Evolutionary conservation across 1,284 basidiomycete species (phyloP), one percentile per base, ranked within the genome.

Genomic region (Malassezia japonica): DNA sequence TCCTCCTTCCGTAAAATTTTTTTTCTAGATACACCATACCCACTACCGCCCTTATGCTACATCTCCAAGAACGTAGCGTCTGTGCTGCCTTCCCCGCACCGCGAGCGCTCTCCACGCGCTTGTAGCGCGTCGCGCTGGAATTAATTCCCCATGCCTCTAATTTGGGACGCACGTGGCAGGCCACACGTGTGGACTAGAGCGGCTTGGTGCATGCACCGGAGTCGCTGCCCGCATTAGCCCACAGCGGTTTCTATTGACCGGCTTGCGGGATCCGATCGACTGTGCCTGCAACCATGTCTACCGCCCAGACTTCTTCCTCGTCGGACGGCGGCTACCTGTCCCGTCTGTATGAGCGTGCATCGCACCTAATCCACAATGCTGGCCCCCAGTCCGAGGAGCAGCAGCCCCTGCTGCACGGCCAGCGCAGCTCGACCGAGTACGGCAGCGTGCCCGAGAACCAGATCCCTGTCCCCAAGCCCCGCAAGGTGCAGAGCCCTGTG

Each of bases 381-480:
- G 34, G 21, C 13, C 15, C 31, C 12, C 25, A 27, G 6, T 20
- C n/a, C 2, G 32, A 35, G 3, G 48, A 54, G 40, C 21, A 13
- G 2, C 51, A 46, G 6, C 51, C 51, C 15, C 38, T 54, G 7
- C 34, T 54, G 31, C 51, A 54, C 27, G 51, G 51, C 35, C 33
- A 44, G 21, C 36, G 32, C 28, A 33, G 35, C 25, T 34, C 43
- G 18, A 29, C 23, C 5, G 24, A 39, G 31, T 62, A 62, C 29
- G 58, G 58, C 12, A 49, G 41, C 16, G 51, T 53, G 0, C 28
- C 50, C 15, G 57, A 59, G 18, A 43, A 58, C 25, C 33, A 43
- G 18, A 42, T 48, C 15, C 43, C 56, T 25, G 60, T 72, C 32
- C 66, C 64, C 28, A 70, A 70, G 46, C 87, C 86, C 1, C 86